Base-by-base conservation (phyloP, 2,329 filamentous ascomycete species). In the Emmonsia crescens region DNA sequence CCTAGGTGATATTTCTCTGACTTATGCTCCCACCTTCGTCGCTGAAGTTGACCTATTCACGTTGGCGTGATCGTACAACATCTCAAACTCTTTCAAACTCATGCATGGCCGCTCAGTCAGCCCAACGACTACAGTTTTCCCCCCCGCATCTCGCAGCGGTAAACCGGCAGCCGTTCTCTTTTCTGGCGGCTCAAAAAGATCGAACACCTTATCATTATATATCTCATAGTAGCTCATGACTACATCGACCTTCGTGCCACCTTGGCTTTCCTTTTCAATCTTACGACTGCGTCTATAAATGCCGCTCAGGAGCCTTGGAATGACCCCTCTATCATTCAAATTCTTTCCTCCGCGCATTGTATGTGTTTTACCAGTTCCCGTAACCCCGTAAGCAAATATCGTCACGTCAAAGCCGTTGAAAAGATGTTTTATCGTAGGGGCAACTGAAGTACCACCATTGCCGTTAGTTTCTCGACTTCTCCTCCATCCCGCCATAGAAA, bases 151-250 rank as follows among this genome's bases (percentile, higher is more conserved):
- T 31, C 91, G 84, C 29, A 96, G 83, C 1, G 89, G 89, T 31
- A 96, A 78, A 0, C 92, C 92, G 0, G 89, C 83, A 1, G 89
- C 79, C 0, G 89, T 91, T 58, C 94, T 88, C 78, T 91, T 95
- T 73, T 96, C 92, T 0, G 87, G 88, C 0, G 91, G 81, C 72
- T 96, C 89, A 67, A 96, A 90, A 38, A 96, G 79, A 72, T 96
- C 92, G 70, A 87, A 96, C 24, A 96, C 91, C 72, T 93, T 93
- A 78, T 96, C 92, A 74, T 95, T 96, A 77, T 96, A 96, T 67
- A 96, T 96, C 74, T 96, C 92, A 77, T 96, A 96, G 77, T 96
- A 96, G 33, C 89, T 92, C 70, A 96, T 82, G 14, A 85, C 81
- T 19, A 96, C 89, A 9, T 84, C 79, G 27, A 95, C 89, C 1